A percentile compares a stretch with the other conserved stretches of the same genome.
phyloP scores from a whole-genome alignment of 495 filamentous ascomycete species.

The Viridothelium virens region DNA sequence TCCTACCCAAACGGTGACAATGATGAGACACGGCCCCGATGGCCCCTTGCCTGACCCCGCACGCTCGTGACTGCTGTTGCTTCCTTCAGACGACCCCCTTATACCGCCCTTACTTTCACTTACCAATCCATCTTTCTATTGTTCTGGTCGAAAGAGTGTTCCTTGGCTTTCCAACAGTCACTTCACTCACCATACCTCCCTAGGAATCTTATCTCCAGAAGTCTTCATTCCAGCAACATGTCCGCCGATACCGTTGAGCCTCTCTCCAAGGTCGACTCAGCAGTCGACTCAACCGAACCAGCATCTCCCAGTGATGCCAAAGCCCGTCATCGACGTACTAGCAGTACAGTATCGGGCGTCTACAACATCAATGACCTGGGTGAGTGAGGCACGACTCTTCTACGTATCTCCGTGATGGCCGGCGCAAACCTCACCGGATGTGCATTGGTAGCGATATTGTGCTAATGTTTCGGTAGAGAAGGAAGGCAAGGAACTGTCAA shows the following conservation, averaged over 20 bases:
- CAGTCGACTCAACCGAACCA: slow-evolving; percentile 63
- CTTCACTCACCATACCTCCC: background rate
- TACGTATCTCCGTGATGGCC: no score
- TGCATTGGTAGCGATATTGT: background rate
- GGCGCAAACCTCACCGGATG: background rate
- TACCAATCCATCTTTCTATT: background rate
- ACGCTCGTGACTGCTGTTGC: background rate
- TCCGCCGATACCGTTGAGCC: slow-evolving; percentile 15
- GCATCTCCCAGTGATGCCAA: slow-evolving; percentile 58
- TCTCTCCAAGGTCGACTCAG: slow-evolving; percentile 79
- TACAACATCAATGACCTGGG: slow-evolving; percentile 81
- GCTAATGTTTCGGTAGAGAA: slow-evolving; percentile 50
- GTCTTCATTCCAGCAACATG: background rate
- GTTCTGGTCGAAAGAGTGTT: background rate
- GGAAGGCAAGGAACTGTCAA: slow-evolving; percentile 61
- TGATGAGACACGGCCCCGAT: slow-evolving; percentile 3
- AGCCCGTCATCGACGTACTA: slow-evolving; percentile 54
- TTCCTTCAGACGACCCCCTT: no score
- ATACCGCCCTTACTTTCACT: background rate
- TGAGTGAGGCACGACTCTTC: slow-evolving; percentile 37
- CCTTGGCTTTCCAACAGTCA: background rate
- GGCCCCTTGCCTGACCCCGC: slow-evolving; percentile 5
- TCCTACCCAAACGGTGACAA: background rate
- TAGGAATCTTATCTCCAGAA: background rate
- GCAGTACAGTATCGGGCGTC: slow-evolving; percentile 60